Evolutionary conservation across 257 asterid species (phyloP), one percentile per base, ranked within the genome.

Genomic region (Echium plantagineum): DNA sequence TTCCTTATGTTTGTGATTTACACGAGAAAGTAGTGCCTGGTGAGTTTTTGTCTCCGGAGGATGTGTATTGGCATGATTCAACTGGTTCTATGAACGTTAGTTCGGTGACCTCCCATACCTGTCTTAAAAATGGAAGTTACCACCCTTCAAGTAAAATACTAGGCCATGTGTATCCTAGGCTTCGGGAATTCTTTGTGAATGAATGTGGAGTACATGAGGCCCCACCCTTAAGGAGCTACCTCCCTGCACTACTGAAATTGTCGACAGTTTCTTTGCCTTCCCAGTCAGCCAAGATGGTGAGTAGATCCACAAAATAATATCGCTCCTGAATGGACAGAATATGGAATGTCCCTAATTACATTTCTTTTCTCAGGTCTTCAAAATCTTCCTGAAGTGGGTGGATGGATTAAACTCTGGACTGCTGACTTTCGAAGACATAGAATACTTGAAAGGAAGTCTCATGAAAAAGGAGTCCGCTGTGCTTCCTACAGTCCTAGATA

Each of bases 401-500:
- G 87, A 84, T 49, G 90, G 81, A 18, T 64, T 89, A 65, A 74
- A 68, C 68, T 76, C 84, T 59, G 97, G 97, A 71, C 72, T 71
- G 13, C 69, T 89, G 85, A 80, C 78, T 68, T 75, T 63, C 62
- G 87, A 81, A 77, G 97, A 85, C 74, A 63, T 76, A 28, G 79
- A 80, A 62, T 73, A 71, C 71, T 72, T 93, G 78, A 78, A 79
- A 69, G 81, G 77, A 66, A 69, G 75, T 74, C 80, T 93, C 64
- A 74, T 64, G 67, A 80, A 74, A 59, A 78, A 73, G 81, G 94
- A 80, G 51, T 82, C 28, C 61, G 38, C 80, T 5, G 89, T 89
- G 70, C 94, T 93, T 70, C 96, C 98, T 60, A 86, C 97, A 47
- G 84, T 69, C 73, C 89, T 64, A 67, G 98, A 93, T 85, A 82